A percentile compares a stretch with the other conserved stretches of the same genome.
phyloP scores from a whole-genome alignment of 2,329 filamentous ascomycete species.

The Hymenoscyphus fraxineus region DNA sequence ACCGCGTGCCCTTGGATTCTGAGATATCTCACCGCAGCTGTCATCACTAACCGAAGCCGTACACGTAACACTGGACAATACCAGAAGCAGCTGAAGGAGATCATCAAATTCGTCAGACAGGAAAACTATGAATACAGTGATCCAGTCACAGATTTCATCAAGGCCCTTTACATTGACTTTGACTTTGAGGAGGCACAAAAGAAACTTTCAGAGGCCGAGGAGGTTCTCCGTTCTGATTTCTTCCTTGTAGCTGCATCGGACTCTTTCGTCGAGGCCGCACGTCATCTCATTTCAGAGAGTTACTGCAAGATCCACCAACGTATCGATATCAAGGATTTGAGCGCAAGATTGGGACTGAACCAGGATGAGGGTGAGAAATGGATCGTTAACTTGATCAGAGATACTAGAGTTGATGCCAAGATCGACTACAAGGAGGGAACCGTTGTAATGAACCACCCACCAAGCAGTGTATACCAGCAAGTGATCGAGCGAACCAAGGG shows the following conservation, averaged over 20 bases:
- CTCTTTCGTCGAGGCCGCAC: constrained; percentile 85
- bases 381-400: constrained; percentile 98
- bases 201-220: constrained; percentile 81
- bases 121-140: constrained; percentile 97
- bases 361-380: constrained; percentile 98
- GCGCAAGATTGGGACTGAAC: constrained; percentile 82
- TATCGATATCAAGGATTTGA: constrained; percentile 97
- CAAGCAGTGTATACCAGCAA: constrained; percentile 97
- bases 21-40: constrained; percentile 87
- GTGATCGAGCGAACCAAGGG: constrained; percentile 99
- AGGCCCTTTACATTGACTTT: constrained; percentile 91
- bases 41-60: constrained; percentile 87
- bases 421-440: constrained; percentile 99
- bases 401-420: constrained; percentile 96
- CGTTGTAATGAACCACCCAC: constrained; percentile 98
- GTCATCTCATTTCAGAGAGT: constrained; percentile 95
- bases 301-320: constrained; percentile 99
- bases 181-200: constrained; percentile 96
- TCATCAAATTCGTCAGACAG: constrained; percentile 92
- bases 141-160: constrained; percentile 93
- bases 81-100: constrained; percentile 98
- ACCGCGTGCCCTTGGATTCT: constrained; percentile 95
- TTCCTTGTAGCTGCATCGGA: constrained; percentile 86
- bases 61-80: constrained; percentile 77
- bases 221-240: constrained; percentile 90